These are phyloP conservation scores for Cercospora nicotianae DNA, from an alignment of 2,329 filamentous ascomycete species.

Conservation along the genomic window DNA sequence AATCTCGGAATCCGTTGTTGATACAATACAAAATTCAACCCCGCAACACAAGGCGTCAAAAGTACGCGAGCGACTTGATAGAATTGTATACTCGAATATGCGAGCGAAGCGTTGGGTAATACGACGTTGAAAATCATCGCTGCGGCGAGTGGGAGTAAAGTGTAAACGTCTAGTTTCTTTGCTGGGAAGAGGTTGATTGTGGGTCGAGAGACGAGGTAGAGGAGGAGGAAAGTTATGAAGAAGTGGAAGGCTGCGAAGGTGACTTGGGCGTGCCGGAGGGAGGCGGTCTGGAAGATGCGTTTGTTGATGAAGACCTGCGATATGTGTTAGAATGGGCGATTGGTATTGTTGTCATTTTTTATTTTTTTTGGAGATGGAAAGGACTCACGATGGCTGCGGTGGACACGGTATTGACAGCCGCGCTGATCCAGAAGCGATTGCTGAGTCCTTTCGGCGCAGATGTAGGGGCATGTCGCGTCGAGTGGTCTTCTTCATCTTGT, in stretches of 20 bases:
- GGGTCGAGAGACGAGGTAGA: conserved; percentile 62
- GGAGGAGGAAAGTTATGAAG: conserved; percentile 62
- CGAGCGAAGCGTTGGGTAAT: conserved; percentile 66
- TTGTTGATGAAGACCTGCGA: conserved; percentile 68
- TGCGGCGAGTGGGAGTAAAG: conserved; percentile 64
- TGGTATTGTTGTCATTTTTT: not conserved
- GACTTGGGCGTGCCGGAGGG: conserved; percentile 62
- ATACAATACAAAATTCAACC: conserved; percentile 66
- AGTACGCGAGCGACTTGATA: conserved; percentile 69
- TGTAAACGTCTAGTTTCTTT: conserved; percentile 55
- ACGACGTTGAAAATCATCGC: conserved; percentile 71
- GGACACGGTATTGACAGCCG: conserved; percentile 24
- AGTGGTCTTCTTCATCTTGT: not conserved
- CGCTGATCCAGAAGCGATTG: conserved; percentile 27
- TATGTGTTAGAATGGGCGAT: not conserved
- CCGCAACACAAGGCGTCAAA: conserved; percentile 64
- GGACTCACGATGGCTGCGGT: conserved; percentile 30
- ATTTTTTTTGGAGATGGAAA: not conserved
- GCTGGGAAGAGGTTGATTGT: conserved; percentile 60
- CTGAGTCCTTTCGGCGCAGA: conserved; percentile 14
- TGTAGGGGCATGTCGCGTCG: not conserved
- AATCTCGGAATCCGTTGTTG: conserved; percentile 55
- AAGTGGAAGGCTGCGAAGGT: conserved; percentile 70
- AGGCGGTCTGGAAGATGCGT: conserved; percentile 64
- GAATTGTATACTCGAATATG: conserved; percentile 67